Evolutionary conservation across 805 yeast genomes (phyloP).

Genomic region (Saccharomycopsis microspora): DNA sequence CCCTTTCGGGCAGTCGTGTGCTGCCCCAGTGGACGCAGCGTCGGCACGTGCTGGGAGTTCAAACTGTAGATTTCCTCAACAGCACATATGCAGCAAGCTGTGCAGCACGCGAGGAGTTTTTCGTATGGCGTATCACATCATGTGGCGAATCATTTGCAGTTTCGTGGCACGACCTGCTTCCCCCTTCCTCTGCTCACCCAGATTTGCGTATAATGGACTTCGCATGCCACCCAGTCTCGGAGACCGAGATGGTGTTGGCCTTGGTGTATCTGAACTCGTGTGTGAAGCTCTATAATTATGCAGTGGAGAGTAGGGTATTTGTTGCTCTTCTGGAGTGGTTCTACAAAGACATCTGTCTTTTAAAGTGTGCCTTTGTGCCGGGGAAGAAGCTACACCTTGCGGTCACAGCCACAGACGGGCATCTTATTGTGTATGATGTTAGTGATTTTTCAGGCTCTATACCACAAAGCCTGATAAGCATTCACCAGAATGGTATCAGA

Average conservation of each 20-base stretch:
- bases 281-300: constrained; percentile 53
- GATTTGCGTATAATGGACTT: constrained; percentile 90
- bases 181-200: constrained; percentile 39
- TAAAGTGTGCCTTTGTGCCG: constrained; percentile 42
- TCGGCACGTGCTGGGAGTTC: constrained; percentile 84
- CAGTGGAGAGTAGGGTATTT: constrained; percentile 28
- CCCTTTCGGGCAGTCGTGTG: constrained; percentile 20
- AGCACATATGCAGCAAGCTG: constrained; percentile 37
- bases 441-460: too few relatives aligned
- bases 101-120: constrained; percentile 83
- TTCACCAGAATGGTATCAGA: constrained; percentile 84
- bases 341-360: constrained; percentile 69
- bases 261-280: constrained; percentile 82
- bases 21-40: constrained; percentile 44
- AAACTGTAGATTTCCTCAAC: constrained; percentile 53
- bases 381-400: constrained; percentile 27
- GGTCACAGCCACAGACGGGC: constrained; percentile 78
- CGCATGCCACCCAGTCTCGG: constrained; percentile 32
- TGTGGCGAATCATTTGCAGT: constrained; percentile 25
- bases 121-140: constrained; percentile 55
- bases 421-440: constrained; percentile 45
- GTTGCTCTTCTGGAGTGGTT: constrained; percentile 31
- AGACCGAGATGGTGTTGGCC: constrained; percentile 31
- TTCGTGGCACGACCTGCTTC: constrained; percentile 7
- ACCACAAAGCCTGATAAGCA: constrained; percentile 7